Base-by-base conservation (phyloP, 169 alveolate genomes). In the Eimeria necatrix region DNA sequence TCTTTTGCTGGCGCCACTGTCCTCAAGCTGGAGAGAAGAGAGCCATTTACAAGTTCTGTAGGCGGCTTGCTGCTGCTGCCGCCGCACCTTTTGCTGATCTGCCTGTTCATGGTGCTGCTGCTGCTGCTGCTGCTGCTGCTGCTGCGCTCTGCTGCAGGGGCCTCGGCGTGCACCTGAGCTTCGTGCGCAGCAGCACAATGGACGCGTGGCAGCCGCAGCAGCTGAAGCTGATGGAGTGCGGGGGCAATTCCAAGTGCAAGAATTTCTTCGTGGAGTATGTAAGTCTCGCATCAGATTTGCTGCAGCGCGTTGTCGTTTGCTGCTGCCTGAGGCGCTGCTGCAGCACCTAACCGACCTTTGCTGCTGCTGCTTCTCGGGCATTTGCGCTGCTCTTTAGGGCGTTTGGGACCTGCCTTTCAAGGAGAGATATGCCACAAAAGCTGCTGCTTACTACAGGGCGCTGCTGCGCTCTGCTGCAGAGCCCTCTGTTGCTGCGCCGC, bases 141-240 rank as follows among this genome's bases (percentile, higher is more conserved):
- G 59, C 61, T 46, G 22, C 41, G 10, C 71, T 9, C 20, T 48
- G 26, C 49, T 87, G 91, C 95, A 97, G 99, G 74, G 97, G 98
- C 92, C 96, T 99, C 95, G 99, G 99, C 26, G 98, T 99, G 3
- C 99, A 98, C 95, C 97, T 99, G 26, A 98, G 99, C 56, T 99
- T 99, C 96, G 99, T 99, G 64, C 88, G 99, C 73, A 98, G 99
- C 70, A 95, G 97, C 59, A 98, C 98, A 89, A 97, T 98, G 98
- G 99, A 98, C 90, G 98, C 97, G 59, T 98, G 98, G 97, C 97
- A 98, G 49, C 97, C 98, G 88, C 97, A 96, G 91, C 99, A 98
- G 91, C 95, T 97, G 89, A 88, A 95, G 41, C 88, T 98, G 86
- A 95, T 98, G 96, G 84, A 64, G 16, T 32, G 90, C 60, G 97